These are phyloP conservation scores for Chimonanthus praecox DNA, from an alignment of 164 flowering plant genomes.

Conservation along the genomic window DNA sequence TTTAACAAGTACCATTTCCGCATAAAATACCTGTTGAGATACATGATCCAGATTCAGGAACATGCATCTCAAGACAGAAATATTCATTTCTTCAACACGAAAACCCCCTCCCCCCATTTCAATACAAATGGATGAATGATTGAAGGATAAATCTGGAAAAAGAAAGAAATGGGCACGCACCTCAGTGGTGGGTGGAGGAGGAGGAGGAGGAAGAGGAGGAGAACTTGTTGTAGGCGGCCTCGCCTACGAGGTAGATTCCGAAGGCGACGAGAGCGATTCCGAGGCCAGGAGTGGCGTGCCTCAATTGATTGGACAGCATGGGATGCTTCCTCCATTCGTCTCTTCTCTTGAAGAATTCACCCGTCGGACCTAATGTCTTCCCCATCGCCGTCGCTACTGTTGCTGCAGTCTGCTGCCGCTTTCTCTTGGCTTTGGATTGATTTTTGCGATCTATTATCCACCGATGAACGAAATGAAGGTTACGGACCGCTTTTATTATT, in stretches of 20 bases:
- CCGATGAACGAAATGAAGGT: too few species aligned
- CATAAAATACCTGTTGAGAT: background rate
- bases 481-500: too few species aligned
- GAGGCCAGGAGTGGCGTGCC: conserved; percentile 21
- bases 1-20: background rate
- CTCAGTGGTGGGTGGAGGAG: background rate
- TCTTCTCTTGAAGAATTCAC: conserved; percentile 20
- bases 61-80: too few species aligned
- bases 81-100: too few species aligned
- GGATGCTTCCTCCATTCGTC: conserved; percentile 25
- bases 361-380: conserved; percentile 19
- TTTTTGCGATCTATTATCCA: too few species aligned
- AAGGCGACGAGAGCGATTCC: conserved; percentile 21
- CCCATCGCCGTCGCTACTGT: conserved; percentile 2
- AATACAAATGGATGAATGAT: too few species aligned
- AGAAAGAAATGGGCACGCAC: background rate
- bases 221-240: conserved; percentile 15
- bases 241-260: conserved; percentile 18
- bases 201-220: background rate
- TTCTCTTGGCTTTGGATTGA: too few species aligned
- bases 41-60: background rate
- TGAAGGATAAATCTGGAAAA: too few species aligned
- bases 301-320: conserved; percentile 12
- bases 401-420: too few species aligned
- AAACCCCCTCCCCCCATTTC: too few species aligned